phyloP scores from a whole-genome alignment of 2,329 filamentous ascomycete species.

The Aspergillus fumigatus region DNA sequence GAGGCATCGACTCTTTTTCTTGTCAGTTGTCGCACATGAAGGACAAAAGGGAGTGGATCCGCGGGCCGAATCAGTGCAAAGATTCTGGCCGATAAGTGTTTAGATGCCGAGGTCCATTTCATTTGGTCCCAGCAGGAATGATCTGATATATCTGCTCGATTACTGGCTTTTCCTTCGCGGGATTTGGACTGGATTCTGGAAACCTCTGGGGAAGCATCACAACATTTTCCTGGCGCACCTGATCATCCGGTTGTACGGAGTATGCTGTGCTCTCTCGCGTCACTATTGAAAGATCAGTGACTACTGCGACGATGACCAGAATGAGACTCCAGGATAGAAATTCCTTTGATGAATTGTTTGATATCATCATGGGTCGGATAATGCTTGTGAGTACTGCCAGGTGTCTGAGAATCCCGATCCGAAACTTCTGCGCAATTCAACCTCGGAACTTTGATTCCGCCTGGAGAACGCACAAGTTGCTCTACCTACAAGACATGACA shows the following conservation, averaged over 20 bases:
- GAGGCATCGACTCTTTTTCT: constrained; percentile 15
- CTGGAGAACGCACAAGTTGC: not conserved
- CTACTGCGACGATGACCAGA: not conserved
- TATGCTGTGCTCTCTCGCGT: not conserved
- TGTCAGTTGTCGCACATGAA: constrained; percentile 26
- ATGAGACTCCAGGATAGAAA: not conserved
- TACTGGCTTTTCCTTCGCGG: not conserved
- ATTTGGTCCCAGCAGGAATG: not conserved
- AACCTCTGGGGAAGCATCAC: not conserved
- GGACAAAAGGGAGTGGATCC: constrained; percentile 24
- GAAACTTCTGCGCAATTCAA: constrained; percentile 11
- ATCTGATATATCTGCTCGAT: not conserved
- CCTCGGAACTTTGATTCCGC: constrained; percentile 24
- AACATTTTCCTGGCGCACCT: no score
- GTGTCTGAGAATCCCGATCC: constrained; percentile 10
- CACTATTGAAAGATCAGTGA: not conserved
- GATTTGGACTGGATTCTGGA: not conserved
- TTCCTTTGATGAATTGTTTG: not conserved
- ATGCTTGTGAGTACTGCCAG: not conserved
- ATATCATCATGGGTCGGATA: not conserved
- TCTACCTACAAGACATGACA: no score
- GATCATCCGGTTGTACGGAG: no score
- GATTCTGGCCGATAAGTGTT: constrained; percentile 13
- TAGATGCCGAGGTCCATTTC: constrained; percentile 28
- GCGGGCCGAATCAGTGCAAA: constrained; percentile 21